A percentile compares a stretch with the other conserved stretches of the same genome.
These are phyloP conservation scores for Orbilia oligospora DNA, from an alignment of 2,329 filamentous ascomycete species.

Conservation along the genomic window DNA sequence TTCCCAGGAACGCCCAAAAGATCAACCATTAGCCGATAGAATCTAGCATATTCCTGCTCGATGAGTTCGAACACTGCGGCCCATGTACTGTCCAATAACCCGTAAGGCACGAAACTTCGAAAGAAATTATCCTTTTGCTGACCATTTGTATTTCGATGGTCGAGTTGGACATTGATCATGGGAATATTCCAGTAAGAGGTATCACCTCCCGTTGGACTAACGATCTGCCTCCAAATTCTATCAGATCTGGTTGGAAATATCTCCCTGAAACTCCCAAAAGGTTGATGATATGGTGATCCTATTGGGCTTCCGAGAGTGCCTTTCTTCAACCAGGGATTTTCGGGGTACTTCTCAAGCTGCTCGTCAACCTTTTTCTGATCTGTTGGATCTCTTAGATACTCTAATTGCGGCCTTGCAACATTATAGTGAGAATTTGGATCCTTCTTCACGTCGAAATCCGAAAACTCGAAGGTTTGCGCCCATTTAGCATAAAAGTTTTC, in stretches of 20 bases:
- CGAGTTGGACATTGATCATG: conserved; percentile 59
- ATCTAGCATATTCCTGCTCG: conserved; percentile 50
- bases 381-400: conserved; percentile 10
- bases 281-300: conserved; percentile 50
- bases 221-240: conserved; percentile 48
- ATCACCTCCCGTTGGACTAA: conserved; percentile 28
- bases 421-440: conserved; percentile 57
- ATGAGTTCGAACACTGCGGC: conserved; percentile 51
- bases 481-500: conserved; percentile 50
- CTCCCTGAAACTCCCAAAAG: conserved; percentile 57
- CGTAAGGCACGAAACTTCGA: conserved; percentile 50
- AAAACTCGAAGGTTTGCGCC: conserved; percentile 52
- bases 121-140: conserved; percentile 27
- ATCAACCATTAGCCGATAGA: conserved; percentile 49
- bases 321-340: conserved; percentile 31
- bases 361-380: conserved; percentile 3
- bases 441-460: conserved; percentile 55
- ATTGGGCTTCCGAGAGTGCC: conserved; percentile 39
- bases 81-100: conserved; percentile 29
- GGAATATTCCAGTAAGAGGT: conserved; percentile 54
- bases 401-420: conserved; percentile 32
- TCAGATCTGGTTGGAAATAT: conserved; percentile 51
- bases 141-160: conserved; percentile 39
- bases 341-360: conserved; percentile 16
- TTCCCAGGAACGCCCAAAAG: conserved; percentile 45